Percentiles rank a stretch among this genome's conserved stretches.
Conservation (phyloP, 352 stramenopile species). For the Stephanocyclus meneghinianus region DNA sequence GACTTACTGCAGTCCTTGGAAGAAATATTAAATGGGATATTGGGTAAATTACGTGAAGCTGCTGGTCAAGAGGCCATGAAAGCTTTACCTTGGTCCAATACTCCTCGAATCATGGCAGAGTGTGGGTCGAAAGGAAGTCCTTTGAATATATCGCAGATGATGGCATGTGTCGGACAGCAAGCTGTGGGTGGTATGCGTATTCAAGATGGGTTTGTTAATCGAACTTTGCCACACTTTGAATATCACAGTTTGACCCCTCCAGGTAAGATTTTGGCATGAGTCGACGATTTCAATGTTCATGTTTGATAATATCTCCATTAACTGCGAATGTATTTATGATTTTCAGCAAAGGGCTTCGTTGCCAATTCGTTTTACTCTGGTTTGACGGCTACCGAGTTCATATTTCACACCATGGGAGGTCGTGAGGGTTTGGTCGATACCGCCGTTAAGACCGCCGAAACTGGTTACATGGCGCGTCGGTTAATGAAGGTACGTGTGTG, state of each 20-base stretch:
- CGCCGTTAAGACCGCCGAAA: constrained; percentile 99
- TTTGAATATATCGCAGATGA: constrained; percentile 99
- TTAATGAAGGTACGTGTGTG: constrained; percentile 88
- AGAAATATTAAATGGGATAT: constrained; percentile 96
- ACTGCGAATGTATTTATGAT: background rate
- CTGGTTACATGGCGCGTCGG: constrained; percentile 98
- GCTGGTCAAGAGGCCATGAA: constrained; percentile 97
- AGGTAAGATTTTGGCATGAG: background rate
- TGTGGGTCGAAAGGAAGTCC: constrained; percentile 98
- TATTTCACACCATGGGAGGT: constrained; percentile 99
- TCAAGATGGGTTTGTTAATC: constrained; percentile 97
- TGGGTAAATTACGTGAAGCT: constrained; percentile 96
- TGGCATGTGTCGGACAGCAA: constrained; percentile 98
- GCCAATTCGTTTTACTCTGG: constrained; percentile 99
- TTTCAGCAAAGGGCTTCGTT: constrained; percentile 96
- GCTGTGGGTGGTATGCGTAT: constrained; percentile 97
- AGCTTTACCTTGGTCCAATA: constrained; percentile 93
- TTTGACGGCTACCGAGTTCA: constrained; percentile 98
- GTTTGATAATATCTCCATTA: background rate
- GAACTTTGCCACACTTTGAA: constrained; percentile 95
- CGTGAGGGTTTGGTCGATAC: constrained; percentile 99
- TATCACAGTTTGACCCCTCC: constrained; percentile 89
- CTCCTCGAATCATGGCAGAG: constrained; percentile 95
- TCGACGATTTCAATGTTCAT: background rate
- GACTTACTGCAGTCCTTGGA: constrained; percentile 97